Percentiles rank a stretch among this genome's conserved stretches.
Conservation (phyloP, 371 early-diverging fungal species). For the Mortierella sp. region DNA sequence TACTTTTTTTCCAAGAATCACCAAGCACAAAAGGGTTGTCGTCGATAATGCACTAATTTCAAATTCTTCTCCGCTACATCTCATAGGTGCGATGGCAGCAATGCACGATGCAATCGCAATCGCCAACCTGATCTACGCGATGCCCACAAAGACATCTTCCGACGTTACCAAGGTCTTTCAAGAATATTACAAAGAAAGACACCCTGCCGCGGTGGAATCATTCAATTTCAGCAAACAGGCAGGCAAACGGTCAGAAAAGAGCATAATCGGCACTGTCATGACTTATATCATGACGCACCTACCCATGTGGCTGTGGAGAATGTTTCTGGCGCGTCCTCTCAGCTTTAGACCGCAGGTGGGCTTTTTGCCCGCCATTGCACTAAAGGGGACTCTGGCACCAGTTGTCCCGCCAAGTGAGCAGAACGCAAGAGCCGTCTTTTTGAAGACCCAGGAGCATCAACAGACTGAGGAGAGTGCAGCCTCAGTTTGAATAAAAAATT, state of each 20-base stretch:
- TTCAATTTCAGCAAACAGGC: neutral
- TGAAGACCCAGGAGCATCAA: neutral
- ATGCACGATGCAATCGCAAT: slow-evolving; percentile 4
- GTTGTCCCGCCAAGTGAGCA: neutral
- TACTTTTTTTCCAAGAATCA: too few species aligned
- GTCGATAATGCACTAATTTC: neutral
- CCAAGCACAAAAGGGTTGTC: neutral
- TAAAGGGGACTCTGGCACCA: neutral
- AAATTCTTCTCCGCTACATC: neutral
- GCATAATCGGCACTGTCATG: neutral
- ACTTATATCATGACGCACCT: neutral
- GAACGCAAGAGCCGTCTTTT: neutral
- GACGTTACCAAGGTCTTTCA: neutral
- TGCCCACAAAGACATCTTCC: neutral
- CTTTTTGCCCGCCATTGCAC: neutral
- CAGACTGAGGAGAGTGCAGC: neutral
- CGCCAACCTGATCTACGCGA: neutral
- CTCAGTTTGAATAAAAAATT: neutral
- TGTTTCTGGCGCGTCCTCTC: neutral
- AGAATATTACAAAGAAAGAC: neutral
- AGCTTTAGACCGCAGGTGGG: neutral
- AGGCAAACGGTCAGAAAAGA: neutral
- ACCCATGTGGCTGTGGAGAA: neutral
- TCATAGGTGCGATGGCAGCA: neutral
- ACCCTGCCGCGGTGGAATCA: neutral